Evolutionary conservation across 2,329 filamentous ascomycete species (phyloP).

Genomic region (Fonsecaea pedrosoi): DNA sequence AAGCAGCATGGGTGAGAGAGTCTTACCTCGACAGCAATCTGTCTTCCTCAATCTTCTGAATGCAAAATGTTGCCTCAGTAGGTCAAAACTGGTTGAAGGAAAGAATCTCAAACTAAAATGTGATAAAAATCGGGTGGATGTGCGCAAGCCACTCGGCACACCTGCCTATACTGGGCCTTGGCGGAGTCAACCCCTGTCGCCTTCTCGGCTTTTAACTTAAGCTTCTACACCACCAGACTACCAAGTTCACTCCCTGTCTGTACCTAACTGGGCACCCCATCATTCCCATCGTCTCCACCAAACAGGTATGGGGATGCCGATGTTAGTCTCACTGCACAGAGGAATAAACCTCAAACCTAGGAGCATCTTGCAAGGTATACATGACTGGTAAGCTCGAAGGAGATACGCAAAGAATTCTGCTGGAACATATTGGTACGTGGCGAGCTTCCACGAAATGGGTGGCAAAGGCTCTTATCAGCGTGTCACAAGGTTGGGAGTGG

Average conservation of each 20-base stretch:
- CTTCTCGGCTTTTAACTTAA: too few relatives aligned
- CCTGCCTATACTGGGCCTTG: too few relatives aligned
- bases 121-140: too few relatives aligned
- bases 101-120: background rate
- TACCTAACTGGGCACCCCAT: background rate
- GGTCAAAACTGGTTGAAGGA: background rate
- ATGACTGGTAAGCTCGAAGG: background rate
- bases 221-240: background rate
- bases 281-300: background rate
- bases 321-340: background rate
- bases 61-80: slow-evolving; percentile 16
- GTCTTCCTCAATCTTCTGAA: slow-evolving; percentile 66
- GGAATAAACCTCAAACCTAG: background rate
- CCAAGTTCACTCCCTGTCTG: too few relatives aligned
- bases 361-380: background rate
- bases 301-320: background rate
- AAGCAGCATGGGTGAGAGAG: background rate
- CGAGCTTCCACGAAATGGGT: background rate
- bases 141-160: too few relatives aligned
- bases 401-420: background rate
- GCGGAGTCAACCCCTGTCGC: too few relatives aligned
- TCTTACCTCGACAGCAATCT: slow-evolving; percentile 63
- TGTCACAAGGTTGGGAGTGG: background rate
- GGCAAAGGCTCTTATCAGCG: background rate
- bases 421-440: background rate